Conservation (phyloP, 495 filamentous ascomycete genomes). For the Penicillium pulvis region DNA sequence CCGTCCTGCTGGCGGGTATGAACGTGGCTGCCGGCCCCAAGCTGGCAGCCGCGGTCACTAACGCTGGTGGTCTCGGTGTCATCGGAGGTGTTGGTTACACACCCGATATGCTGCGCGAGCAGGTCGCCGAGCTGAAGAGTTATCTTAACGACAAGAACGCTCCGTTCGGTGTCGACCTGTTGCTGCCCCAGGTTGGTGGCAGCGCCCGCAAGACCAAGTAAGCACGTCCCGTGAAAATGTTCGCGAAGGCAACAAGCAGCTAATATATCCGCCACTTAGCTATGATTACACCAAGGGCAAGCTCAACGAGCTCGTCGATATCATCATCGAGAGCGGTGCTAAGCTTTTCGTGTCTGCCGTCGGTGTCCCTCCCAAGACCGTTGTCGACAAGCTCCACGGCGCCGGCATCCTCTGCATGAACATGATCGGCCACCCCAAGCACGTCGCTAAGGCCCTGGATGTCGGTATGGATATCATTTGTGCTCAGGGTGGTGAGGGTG, state of each 20-base stretch:
- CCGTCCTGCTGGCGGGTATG: slow-evolving; percentile 95
- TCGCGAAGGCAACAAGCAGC: slow-evolving; percentile 18
- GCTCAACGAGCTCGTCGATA: slow-evolving; percentile 85
- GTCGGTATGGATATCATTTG: slow-evolving; percentile 90
- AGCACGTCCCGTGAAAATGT: not conserved
- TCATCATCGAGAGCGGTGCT: slow-evolving; percentile 87
- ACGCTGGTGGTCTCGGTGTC: slow-evolving; percentile 94
- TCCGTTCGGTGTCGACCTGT: slow-evolving; percentile 96
- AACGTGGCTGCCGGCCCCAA: slow-evolving; percentile 98
- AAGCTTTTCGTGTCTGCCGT: slow-evolving; percentile 96
- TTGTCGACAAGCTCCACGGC: slow-evolving; percentile 88
- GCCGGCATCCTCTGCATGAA: slow-evolving; percentile 96
- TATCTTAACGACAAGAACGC: slow-evolving; percentile 91
- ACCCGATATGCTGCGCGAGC: slow-evolving; percentile 93
- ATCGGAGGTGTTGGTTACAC: slow-evolving; percentile 97
- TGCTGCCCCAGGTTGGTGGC: slow-evolving; percentile 93
- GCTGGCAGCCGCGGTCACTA: slow-evolving; percentile 95
- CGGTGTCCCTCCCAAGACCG: slow-evolving; percentile 84
- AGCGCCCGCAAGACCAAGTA: slow-evolving; percentile 94
- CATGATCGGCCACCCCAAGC: slow-evolving; percentile 99
- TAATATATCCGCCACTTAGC: slow-evolving; percentile 48
- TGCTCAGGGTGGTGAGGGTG: slow-evolving; percentile 90
- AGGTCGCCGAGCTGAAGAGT: slow-evolving; percentile 91
- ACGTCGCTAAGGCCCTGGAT: slow-evolving; percentile 90
- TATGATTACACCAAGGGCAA: slow-evolving; percentile 99